Evolutionary conservation across 2,329 filamentous ascomycete species (phyloP).

Genomic region (Phaeosphaeriaceae sp.): DNA sequence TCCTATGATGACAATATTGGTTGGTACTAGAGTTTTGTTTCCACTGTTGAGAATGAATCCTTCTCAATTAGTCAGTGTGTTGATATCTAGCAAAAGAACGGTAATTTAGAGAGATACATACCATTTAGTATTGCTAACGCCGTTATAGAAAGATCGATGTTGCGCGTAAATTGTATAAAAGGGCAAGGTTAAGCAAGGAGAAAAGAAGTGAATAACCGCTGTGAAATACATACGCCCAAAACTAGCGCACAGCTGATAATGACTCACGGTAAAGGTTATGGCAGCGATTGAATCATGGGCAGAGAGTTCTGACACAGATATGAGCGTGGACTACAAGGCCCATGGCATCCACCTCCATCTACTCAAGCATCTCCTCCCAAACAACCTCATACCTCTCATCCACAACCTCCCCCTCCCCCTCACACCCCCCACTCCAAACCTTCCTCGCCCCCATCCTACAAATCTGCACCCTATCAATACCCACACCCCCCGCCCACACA

Average conservation of each 20-base stretch:
- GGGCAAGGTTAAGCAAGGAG: too few relatives aligned
- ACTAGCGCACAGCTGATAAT: not conserved
- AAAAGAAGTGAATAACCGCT: too few relatives aligned
- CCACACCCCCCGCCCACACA: conserved; percentile 72
- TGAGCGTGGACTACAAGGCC: not conserved
- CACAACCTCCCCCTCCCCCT: conserved; percentile 55
- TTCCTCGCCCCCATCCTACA: conserved; percentile 88
- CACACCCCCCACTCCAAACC: conserved; percentile 48
- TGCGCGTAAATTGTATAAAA: too few relatives aligned
- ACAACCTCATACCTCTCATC: conserved; percentile 62
- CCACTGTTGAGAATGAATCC: too few relatives aligned
- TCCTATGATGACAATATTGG: too few relatives aligned
- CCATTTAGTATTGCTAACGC: too few relatives aligned
- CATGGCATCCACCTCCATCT: not conserved
- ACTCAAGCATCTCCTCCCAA: conserved; percentile 37
- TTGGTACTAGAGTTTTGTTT: too few relatives aligned
- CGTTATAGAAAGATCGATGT: too few relatives aligned
- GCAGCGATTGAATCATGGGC: not conserved
- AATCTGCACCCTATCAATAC: conserved; percentile 74
- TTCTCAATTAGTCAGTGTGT: too few relatives aligned
- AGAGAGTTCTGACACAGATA: not conserved
- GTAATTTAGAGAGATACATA: too few relatives aligned
- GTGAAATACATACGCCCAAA: not conserved
- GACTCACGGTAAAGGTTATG: not conserved
- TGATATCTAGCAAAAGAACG: too few relatives aligned